These are phyloP conservation scores for Diutina rugosa DNA, from an alignment of 1,139 yeast species.

Conservation along the genomic window DNA sequence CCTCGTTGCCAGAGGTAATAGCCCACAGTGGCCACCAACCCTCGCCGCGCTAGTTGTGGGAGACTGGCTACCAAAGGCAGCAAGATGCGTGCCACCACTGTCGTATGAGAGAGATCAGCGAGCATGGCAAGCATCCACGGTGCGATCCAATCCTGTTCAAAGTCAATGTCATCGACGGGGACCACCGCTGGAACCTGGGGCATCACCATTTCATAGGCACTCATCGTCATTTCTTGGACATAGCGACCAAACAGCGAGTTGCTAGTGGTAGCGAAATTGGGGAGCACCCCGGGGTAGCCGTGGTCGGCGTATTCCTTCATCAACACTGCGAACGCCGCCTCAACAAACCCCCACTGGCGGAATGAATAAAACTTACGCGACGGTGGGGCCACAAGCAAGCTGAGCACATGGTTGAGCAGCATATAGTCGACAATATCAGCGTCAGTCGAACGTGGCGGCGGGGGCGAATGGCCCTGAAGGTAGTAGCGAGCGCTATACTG, in stretches of 20 bases:
- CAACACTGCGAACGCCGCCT: conserved; percentile 5
- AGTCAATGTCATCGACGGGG: background rate
- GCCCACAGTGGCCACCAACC: background rate
- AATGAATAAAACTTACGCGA: background rate
- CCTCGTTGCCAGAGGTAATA: conserved; percentile 2
- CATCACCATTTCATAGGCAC: background rate
- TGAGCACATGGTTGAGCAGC: conserved; percentile 16
- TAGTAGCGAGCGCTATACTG: background rate
- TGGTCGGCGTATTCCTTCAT: conserved; percentile 1
- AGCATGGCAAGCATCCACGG: background rate
- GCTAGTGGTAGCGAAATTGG: background rate
- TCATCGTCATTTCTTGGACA: background rate
- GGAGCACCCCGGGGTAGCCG: background rate
- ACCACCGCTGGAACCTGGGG: background rate
- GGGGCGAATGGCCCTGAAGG: background rate
- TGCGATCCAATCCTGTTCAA: background rate
- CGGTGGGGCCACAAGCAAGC: background rate
- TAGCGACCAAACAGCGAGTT: background rate
- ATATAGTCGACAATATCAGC: conserved; percentile 15
- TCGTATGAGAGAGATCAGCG: background rate
- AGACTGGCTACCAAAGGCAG: background rate
- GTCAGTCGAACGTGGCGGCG: too few species aligned
- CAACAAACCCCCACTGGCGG: conserved; percentile 6
- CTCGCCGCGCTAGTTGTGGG: background rate
- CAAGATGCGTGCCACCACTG: background rate